Conservation (phyloP, 2,329 filamentous ascomycete genomes). For the Metarhizium rileyi region DNA sequence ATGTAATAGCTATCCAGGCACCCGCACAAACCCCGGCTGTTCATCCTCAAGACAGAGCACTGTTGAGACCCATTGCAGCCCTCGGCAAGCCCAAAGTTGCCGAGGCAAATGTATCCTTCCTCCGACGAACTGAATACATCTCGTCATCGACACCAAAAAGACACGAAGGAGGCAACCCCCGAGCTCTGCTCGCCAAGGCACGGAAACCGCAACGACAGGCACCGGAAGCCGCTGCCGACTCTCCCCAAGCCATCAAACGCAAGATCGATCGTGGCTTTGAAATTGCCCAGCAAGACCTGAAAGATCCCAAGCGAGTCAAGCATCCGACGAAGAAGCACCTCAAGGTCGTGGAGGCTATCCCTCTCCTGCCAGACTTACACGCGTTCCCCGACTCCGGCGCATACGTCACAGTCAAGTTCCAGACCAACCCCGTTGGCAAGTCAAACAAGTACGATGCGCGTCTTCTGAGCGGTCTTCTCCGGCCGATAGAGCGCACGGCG, state of each 20-base stretch:
- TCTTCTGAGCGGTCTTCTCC: slow-evolving; percentile 51
- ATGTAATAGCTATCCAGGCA: slow-evolving; percentile 63
- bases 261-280: slow-evolving; percentile 57
- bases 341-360: slow-evolving; percentile 48
- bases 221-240: slow-evolving; percentile 49
- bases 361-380: slow-evolving; percentile 55
- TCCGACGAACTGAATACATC: slow-evolving; percentile 94
- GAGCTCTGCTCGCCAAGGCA: slow-evolving; percentile 23
- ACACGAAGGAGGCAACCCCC: slow-evolving; percentile 33
- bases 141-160: slow-evolving; percentile 49
- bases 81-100: slow-evolving; percentile 74
- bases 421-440: slow-evolving; percentile 50
- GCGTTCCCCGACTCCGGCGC: slow-evolving; percentile 61
- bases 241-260: slow-evolving; percentile 55
- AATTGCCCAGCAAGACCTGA: slow-evolving; percentile 41
- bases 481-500: slow-evolving; percentile 45
- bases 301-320: slow-evolving; percentile 42
- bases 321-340: slow-evolving; percentile 51
- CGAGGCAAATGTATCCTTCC: slow-evolving; percentile 78
- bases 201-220: slow-evolving; percentile 33
- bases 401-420: slow-evolving; percentile 61
- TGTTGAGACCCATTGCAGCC: slow-evolving; percentile 74
- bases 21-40: slow-evolving; percentile 59
- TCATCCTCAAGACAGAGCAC: slow-evolving; percentile 74
- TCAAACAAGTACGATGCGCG: slow-evolving; percentile 46